Evolutionary conservation across 768 basidiomycete species (phyloP), one percentile per base, ranked within the genome.

Genomic region (Psilocybe cyanescens): DNA sequence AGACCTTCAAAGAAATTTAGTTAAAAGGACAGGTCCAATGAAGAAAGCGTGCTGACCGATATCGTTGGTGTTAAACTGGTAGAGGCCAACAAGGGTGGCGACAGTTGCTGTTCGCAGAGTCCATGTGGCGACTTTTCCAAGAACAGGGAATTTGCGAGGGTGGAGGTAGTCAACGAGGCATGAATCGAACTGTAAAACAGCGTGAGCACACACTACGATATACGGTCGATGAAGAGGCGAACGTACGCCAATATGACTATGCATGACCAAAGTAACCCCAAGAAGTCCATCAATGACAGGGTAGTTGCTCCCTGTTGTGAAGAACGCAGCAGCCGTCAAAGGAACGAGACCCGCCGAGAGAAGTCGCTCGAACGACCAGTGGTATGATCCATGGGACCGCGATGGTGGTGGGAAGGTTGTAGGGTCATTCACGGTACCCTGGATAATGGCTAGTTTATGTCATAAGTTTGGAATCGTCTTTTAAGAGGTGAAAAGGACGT

Each of bases 1-100:
- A 96, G 75, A 68, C 95, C 95, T 95, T 65, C 4, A 62, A 52
- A 30, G 52, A 28, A 3, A 52, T 11, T 44, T 33, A 33, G 30
- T 57, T 14, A 45, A 31, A 8, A 63, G 39, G 35, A 59, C 11
- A 4, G 4, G 41, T 44, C 28, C 11, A 37, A 3, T 28, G 54
- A 39, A 12, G 57, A 56, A 8, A 41, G 7, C 33, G 41, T 53
- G 33, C 35, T 7, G 82, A 97, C 97, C 96, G 64, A 99, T 88
- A 72, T 99, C 97, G 72, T 97, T 95, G 46, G 97, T 98, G 80
- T 99, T 98, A 82, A 99, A 98, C 75, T 97, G 91, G 79, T 97
- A 99, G 5, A 98, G 85, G 14, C 97, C 97, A 48, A 94, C 87
- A 55, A 95, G 82, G 4, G 91, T 87, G 19, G 88, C 94, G 41